These are phyloP conservation scores for Triticum monococcum DNA, from an alignment of 176 grass and related monocot genomes.

Conservation along the genomic window DNA sequence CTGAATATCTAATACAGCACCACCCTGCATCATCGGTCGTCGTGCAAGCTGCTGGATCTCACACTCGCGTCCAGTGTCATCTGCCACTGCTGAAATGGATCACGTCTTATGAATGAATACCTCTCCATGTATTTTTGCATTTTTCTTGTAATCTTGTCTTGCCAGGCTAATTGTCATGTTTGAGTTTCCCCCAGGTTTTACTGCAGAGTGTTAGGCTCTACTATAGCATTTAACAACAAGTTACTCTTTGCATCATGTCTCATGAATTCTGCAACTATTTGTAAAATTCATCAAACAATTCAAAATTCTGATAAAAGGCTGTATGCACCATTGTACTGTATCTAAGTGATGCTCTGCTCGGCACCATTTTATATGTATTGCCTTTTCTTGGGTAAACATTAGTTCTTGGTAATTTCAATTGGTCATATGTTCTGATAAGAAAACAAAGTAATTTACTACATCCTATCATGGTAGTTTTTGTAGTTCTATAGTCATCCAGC, in stretches of 20 bases:
- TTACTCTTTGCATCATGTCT: not conserved
- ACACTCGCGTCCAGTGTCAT: not conserved
- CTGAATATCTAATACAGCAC: not conserved
- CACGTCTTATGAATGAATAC: too few species aligned
- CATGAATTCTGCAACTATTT: not conserved
- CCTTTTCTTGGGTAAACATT: not conserved
- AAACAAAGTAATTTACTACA: conserved; percentile 2
- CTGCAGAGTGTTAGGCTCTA: not conserved
- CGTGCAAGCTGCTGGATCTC: not conserved
- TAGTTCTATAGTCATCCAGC: not conserved
- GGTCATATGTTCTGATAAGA: not conserved
- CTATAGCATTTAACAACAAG: not conserved
- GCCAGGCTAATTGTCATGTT: not conserved
- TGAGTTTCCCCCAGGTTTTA: not conserved
- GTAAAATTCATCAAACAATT: not conserved
- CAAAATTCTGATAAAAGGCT: not conserved
- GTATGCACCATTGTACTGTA: not conserved
- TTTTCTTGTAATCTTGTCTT: not conserved
- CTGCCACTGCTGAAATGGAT: too few species aligned
- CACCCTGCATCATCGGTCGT: not conserved
- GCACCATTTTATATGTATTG: not conserved
- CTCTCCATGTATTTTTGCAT: not conserved
- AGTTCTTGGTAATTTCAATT: not conserved
- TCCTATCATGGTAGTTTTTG: not conserved
- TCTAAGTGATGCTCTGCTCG: not conserved